phyloP scores from a whole-genome alignment of 1,284 basidiomycete species.

The Pisolithus thermaeus region DNA sequence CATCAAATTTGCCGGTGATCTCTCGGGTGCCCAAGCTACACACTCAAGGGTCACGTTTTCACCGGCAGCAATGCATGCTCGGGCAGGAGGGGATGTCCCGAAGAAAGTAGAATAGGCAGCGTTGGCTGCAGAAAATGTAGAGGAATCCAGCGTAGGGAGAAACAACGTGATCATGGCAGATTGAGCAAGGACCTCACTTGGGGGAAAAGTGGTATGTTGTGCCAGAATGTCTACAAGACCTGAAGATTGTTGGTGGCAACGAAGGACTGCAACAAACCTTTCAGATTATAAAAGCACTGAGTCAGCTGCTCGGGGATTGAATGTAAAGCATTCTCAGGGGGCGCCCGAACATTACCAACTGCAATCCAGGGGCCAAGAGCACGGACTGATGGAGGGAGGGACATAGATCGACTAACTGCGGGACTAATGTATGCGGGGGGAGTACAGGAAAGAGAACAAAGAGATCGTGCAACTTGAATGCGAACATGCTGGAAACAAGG shows the following conservation, averaged over 20 bases:
- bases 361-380: conserved; percentile 47
- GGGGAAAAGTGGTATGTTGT: not conserved
- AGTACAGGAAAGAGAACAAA: not conserved
- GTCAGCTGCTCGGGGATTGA: conserved; percentile 59
- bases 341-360: conserved; percentile 47
- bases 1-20: conserved; percentile 29
- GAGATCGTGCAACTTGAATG: conserved; percentile 10
- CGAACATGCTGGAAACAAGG: conserved; percentile 28
- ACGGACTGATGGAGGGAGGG: conserved; percentile 15
- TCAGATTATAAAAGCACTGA: conserved; percentile 52
- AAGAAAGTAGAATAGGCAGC: conserved; percentile 77
- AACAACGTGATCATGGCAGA: conserved; percentile 81
- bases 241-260: conserved; percentile 4
- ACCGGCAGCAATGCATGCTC: conserved; percentile 81
- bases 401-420: not conserved
- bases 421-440: not conserved
- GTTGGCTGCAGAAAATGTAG: conserved; percentile 69
- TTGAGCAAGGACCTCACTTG: conserved; percentile 42
- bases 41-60: conserved; percentile 71
- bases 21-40: conserved; percentile 45
- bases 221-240: conserved; percentile 11
- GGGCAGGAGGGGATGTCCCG: conserved; percentile 86
- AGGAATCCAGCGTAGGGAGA: conserved; percentile 71
- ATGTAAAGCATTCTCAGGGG: conserved; percentile 3
- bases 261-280: conserved; percentile 38